Evolutionary conservation across 83 land plant species (phyloP), one percentile per base, ranked within the genome.

Genomic region (Larix sibirica): DNA sequence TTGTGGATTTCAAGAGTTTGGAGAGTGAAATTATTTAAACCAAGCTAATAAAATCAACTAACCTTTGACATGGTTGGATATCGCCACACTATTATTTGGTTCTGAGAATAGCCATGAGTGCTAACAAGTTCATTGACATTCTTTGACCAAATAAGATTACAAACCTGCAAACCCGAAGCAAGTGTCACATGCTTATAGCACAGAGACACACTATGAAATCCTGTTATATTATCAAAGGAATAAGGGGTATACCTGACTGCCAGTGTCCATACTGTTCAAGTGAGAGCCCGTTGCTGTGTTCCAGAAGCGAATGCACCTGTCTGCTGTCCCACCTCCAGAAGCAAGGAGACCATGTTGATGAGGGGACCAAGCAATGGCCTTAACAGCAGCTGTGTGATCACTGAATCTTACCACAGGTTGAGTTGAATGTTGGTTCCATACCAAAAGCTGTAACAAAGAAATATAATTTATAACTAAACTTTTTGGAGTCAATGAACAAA

Each of bases 311-410:
- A 98, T 96, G 80, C 99, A 98, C 7, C 99, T 83, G 69, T 98
- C 99, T 28, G 99, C 99, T 23, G 99, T 98, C 17, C 99, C 99
- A 76, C 99, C 99, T 56, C 99, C 99, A 63, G 99, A 98, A 47
- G 96, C 99, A 81, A 98, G 91, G 81, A 98, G 89, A 3, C 96
- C 94, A 73, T 87, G 91, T 77, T 94, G 97, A 78, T 98, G 99
- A 60, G 99, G 99, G 26, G 99, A 98, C 99, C 99, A 98, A 78
- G 99, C 93, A 83, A 98, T 98, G 84, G 99, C 99, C 87, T 98
- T 98, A 40, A 98, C 99, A 61, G 99, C 99, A 24, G 99, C 99
- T 21, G 95, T 98, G 74, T 98, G 99, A 77, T 98, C 97, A 47
- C 92, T 91, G 64, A 94, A 84, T 77, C 82, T 96, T 73, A 92